A percentile compares a stretch with the other conserved stretches of the same genome.
phyloP scores from a whole-genome alignment of 768 basidiomycete species.

The Tulasnella sp. region DNA sequence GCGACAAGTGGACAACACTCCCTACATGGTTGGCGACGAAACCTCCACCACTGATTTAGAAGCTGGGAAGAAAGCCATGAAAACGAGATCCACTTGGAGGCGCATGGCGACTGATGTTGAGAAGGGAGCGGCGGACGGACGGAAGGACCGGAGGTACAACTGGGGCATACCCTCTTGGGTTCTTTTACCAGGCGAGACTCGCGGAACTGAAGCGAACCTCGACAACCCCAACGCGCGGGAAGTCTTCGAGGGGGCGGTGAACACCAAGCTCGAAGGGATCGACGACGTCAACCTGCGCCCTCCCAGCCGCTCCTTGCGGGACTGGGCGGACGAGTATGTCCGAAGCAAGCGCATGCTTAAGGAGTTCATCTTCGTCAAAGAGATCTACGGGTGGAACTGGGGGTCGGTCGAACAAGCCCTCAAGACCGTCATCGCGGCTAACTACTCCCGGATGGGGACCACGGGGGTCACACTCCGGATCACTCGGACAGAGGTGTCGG shows the following conservation, averaged over 20 bases:
- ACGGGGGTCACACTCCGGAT: slow-evolving; percentile 41
- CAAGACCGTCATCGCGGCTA: slow-evolving; percentile 26
- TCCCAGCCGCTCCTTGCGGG: slow-evolving; percentile 50
- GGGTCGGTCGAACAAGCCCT: slow-evolving; percentile 25
- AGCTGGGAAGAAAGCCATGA: slow-evolving; percentile 18
- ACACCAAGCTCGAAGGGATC: not conserved
- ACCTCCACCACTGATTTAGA: slow-evolving; percentile 21
- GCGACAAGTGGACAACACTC: slow-evolving; percentile 37
- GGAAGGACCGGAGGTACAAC: not conserved
- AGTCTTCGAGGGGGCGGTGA: not conserved
- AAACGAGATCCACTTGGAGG: not conserved
- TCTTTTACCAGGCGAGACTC: not conserved
- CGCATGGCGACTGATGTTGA: slow-evolving; percentile 29
- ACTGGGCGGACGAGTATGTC: slow-evolving; percentile 81
- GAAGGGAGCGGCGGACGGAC: slow-evolving; percentile 19
- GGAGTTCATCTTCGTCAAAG: slow-evolving; percentile 67
- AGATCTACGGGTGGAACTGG: slow-evolving; percentile 49
- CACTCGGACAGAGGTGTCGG: slow-evolving; percentile 39
- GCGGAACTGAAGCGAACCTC: not conserved
- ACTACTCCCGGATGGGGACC: slow-evolving; percentile 25
- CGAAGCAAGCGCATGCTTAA: slow-evolving; percentile 56
- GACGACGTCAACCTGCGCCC: slow-evolving; percentile 1
- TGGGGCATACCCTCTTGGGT: slow-evolving; percentile 41
- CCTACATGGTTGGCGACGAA: slow-evolving; percentile 15
- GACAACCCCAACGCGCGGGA: not conserved